A percentile compares a stretch with the other conserved stretches of the same genome.
phyloP scores from a whole-genome alignment of 345 rosid species.

The Rhodamnia rubescens region DNA sequence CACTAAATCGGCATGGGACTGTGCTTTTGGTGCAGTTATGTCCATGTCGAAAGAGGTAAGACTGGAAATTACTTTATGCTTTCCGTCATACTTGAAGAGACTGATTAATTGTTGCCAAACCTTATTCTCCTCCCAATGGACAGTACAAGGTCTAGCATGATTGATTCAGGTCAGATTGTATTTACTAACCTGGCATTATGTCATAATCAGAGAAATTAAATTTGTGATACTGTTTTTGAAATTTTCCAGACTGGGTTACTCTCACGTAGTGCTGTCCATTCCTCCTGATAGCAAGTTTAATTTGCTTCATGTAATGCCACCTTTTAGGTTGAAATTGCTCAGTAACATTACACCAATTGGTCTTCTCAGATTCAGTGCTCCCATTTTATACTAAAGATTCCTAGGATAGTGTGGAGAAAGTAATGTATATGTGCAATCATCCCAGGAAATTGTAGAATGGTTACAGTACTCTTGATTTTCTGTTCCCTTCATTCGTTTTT shows the following conservation, averaged over 20 bases:
- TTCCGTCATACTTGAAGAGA: not conserved
- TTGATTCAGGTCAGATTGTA: not conserved
- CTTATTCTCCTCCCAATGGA: not conserved
- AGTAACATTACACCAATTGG: not conserved
- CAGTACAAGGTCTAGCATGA: not conserved
- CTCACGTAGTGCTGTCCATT: not conserved
- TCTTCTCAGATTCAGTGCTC: not conserved
- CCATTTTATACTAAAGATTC: not conserved
- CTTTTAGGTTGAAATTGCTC: not conserved
- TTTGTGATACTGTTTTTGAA: not conserved
- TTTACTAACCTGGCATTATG: not conserved
- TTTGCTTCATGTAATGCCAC: not conserved
- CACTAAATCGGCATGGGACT: too few species aligned
- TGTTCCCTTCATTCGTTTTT: not conserved
- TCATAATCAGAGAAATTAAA: not conserved
- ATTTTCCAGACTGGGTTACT: not conserved
- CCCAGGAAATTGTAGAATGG: not conserved
- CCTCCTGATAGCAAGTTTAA: not conserved
- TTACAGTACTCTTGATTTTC: not conserved
- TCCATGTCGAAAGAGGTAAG: conserved; percentile 77
- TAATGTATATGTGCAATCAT: too few species aligned
- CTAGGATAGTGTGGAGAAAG: not conserved
- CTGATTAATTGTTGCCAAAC: not conserved
- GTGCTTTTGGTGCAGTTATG: too few species aligned
- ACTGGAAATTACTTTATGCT: not conserved